Evolutionary conservation across 2,329 filamentous ascomycete genomes (phyloP), one percentile per base, ranked within the genome.

Genomic region (Scolecobasidium constrictum): DNA sequence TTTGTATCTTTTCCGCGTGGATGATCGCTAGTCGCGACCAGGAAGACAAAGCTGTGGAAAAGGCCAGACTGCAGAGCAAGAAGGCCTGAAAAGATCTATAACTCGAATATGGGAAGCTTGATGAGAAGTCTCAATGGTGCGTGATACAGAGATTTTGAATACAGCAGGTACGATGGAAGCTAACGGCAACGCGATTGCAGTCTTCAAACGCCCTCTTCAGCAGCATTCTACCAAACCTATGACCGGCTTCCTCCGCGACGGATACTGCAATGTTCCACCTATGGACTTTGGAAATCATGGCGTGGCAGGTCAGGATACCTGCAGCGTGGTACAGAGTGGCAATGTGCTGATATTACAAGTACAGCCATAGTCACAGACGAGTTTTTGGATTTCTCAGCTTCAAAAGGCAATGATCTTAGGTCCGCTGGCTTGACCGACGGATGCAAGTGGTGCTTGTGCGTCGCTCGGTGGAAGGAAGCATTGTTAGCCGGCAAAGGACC

Each of bases 361-460:
- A 37, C 20, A n/a, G 64, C 57, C 40, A 66, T 74, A 20, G 61
- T 81, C 1, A 75, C 72, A 6, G 66, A 76, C 46, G 70, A 75
- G 50, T 81, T 81, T 56, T 71, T 80, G 23, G 72, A 78, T 53
- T 80, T 74, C 61, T 68, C 68, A 22, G 73, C 75, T 15, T 63
- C 65, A 4, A 66, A 67, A 28, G 77, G 75, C 31, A 80, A 80
- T 52, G 72, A 80, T 51, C 61, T 81, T 23, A 66, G 73, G 18
- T 51, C 56, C 4, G 65, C 67, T 16, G 75, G 75, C 3, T 64
- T 80, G 43, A 72, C 64, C 16, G 69, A 63, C 11, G 75, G 76
- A 5, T 78, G 75, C 52, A 75, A 72, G 55, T 80, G 77, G 74
- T 81, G 77, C 56, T 58, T 81, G 4, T 80, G 77, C 52, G 75